Percentiles rank a stretch among this genome's conserved stretches.
Conservation (phyloP, 2,329 filamentous ascomycete genomes). For the Fusarium solani-melongenae region DNA sequence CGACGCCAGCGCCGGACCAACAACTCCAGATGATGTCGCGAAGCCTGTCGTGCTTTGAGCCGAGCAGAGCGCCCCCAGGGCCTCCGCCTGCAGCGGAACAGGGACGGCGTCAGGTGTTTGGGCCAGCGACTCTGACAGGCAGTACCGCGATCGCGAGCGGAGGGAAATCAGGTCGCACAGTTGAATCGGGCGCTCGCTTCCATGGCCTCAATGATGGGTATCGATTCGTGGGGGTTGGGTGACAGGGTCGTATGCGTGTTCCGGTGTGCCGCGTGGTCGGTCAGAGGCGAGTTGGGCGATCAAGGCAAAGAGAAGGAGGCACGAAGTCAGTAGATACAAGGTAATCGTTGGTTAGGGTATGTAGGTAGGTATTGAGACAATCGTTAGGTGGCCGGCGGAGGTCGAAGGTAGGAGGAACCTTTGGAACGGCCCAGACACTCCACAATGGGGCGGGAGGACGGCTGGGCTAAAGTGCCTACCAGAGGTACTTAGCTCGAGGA, state of each 20-base stretch:
- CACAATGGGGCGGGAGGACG: constrained; percentile 31
- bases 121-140: constrained; percentile 8
- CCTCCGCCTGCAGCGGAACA: not conserved
- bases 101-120: constrained; percentile 4
- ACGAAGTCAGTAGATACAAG: constrained; percentile 5
- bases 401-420: constrained; percentile 23
- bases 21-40: constrained; percentile 9
- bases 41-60: constrained; percentile 13
- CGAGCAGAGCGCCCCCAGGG: not conserved
- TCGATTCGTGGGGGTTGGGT: constrained; percentile 8
- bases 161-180: constrained; percentile 30
- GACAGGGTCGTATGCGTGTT: not conserved
- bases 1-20: constrained; percentile 38
- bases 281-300: not conserved
- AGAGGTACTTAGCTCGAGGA: constrained; percentile 3
- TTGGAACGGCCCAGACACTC: constrained; percentile 22
- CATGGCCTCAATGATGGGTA: constrained; percentile 14
- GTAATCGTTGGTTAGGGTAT: constrained; percentile 10
- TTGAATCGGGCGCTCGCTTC: constrained; percentile 18
- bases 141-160: constrained; percentile 24
- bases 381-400: constrained; percentile 24
- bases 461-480: constrained; percentile 11
- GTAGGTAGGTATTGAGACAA: constrained; percentile 7
- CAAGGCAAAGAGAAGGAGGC: not conserved
- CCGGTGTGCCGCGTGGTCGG: not conserved